Evolutionary conservation across 2,329 filamentous ascomycete species (phyloP), one percentile per base, ranked within the genome.

Genomic region (Endoconidiophora laricicola): DNA sequence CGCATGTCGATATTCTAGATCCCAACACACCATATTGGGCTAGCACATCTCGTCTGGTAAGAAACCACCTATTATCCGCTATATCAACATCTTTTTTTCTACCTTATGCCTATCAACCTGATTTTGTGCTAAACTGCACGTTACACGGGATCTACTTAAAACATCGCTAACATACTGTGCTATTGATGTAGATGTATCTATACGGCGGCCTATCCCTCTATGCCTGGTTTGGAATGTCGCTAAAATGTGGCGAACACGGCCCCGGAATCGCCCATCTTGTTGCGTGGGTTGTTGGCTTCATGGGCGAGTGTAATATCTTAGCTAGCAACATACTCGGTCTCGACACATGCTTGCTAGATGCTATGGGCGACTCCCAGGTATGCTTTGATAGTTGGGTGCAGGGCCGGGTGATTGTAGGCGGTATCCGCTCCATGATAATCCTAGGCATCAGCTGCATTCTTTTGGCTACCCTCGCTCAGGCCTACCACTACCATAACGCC

Each of bases 181-280:
- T 33, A 33, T 12, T 12, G 12, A 33, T 33, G 26, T 46, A 52
- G 50, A 45, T 48, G 36, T 52, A 52, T 29, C 7, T 52, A 7
- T 52, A 52, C 16, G 49, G 50, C 23, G 38, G 41, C 18, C 29
- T 52, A 29, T 39, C 41, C 10, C 36, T 52, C 26, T 52, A 45
- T 24, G 39, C 36, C 16, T 52, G 49, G 23, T 52, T 52, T 38
- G 50, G 50, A 46, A 20, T 45, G 6, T 45, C 42, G 18, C 41
- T 52, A 9, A 44, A 49, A 37, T 36, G 7, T 12, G 46, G 43
- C 26, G 40, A 41, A 22, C 46, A 49, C 33, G 84, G 84, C 10
- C 91, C 91, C 0, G 88, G 81, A 46, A 69, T 79, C 44, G 79
- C 85, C 48, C 87, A 95, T 64, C 74, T 90, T 50, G 65, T 82